Base-by-base conservation (phyloP, 129 eudicot species). In the Helichrysum umbraculigerum region DNA sequence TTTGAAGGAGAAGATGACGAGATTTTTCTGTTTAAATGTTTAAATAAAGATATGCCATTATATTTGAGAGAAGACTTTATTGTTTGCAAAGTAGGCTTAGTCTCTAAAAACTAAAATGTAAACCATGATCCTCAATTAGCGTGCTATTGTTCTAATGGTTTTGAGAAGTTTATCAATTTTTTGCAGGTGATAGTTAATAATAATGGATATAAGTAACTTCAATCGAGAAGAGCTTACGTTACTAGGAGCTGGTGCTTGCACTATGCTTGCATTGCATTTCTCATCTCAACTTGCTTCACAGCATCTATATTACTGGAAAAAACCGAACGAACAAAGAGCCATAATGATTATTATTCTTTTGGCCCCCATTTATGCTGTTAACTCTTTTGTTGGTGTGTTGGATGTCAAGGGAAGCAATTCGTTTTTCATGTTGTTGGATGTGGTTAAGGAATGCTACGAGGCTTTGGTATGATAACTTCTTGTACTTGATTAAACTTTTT, bases 261-360 rank as follows among this genome's bases (percentile, higher is more conserved):
- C 78, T 71, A 61, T 94, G 84, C 74, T 87, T 35, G 29, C 96
- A 4, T 70, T 94, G 76, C 93, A 89, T 80, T 91, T 86, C 77
- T 79, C 97, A 12, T 78, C 84, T 60, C 96, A 91, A 66, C 97
- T 94, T 66, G 64, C 88, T 60, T 89, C 97, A 28, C 99, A 94
- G 14, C 99, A 94, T 87, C 77, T 87, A 20, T 94, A 87, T 76
- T 91, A 87, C 85, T 94, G 99, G 99, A 94, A 94, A 72, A 88
- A 87, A 41, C 96, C 99, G 5, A 87, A 87, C 85, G 93, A 94
- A 88, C 99, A 94, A 72, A 87, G 76, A 76, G 89, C 97, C 41
- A 94, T 94, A 59, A 14, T 91, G 42, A 72, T 91, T 0, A 91
- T 94, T 63, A 76, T 91, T 70, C 84, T 87, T 28, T 79, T 86